Base-by-base conservation (phyloP, 2,329 filamentous ascomycete species). In the Lecanosticta acicola region DNA sequence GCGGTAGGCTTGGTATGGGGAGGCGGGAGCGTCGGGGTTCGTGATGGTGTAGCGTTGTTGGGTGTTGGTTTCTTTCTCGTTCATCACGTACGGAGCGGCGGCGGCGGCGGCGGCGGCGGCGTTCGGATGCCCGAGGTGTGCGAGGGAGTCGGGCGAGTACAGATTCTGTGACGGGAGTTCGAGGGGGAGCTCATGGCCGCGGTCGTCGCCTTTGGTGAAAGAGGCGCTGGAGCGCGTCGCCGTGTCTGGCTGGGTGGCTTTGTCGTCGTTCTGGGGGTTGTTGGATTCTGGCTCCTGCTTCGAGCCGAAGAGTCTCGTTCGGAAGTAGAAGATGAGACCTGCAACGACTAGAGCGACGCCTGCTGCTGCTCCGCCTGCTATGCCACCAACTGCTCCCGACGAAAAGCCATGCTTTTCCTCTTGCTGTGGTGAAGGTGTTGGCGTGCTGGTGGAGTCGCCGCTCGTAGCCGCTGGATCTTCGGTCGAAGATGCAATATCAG, bases 1-100 rank as follows among this genome's bases (percentile, higher is more conserved):
- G 32, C 21, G 16, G 32, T 17, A 29, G 24, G 24, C 24, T 24
- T 38, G 17, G 14, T 8, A 18, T 4, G 36, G 35, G 9, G 17
- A 39, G 18, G 19, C n/a, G 2, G 32, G 38, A 26, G n/a, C n/a
- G n/a, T 46, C 44, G 13, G 44, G 44, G 21, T 46, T 46, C 10
- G 44, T 46, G 4, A 39, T 32, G n/a, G 44, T 39, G 26, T 46
- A 46, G 13, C 44, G 44, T 29, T 32, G 26, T 14, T 3, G 38
- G 14, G n/a, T 41, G 37, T 3, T 16, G 14, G 26, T 35, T 35
- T 14, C 18, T 37, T 37, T 16, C 29, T 11, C 34, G 20, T n/a
- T n/a, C n/a, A n/a, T n/a, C n/a, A n/a, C n/a, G n/a, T n/a, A n/a
- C n/a, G n/a, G n/a, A n/a, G n/a, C n/a, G n/a, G n/a, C n/a, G n/a